Base-by-base conservation (phyloP, 2,329 filamentous ascomycete genomes). In the Coleophoma cylindrospora region DNA sequence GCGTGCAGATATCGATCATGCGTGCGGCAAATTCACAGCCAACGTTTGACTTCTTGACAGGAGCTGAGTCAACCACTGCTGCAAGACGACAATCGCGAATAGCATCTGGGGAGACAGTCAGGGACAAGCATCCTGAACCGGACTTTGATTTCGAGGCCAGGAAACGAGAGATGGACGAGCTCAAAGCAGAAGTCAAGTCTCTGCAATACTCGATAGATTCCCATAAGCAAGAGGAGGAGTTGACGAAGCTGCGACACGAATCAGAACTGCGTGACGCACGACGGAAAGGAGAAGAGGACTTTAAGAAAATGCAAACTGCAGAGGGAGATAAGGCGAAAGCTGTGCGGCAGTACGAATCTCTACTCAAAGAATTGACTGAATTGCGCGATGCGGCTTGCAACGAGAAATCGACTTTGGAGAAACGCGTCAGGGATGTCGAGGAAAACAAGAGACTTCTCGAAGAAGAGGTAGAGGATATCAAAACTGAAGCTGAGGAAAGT, bases 141-240 rank as follows among this genome's bases (percentile, higher is more conserved):
- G 60, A 63, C 10, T 47, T 56, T 13, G 59, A 61, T 14, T 46
- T 47, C 0, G 58, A 64, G 22, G 60, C 54, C 45, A 54, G 54
- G 11, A 56, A 54, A 2, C 51, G 54, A 32, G 61, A 55, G 64
- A 66, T 85, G 81, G 91, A 97, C 62, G 86, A 91, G 56, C 76
- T 97, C 22, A 91, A 92, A 63, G 89, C 92, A 2, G 90, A 96
- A 68, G 75, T 97, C 40, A 94, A 91, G 54, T 89, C 90, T 0
- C 74, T 96, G 46, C 86, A 85, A 54, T 99, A 96, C 70, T 89
- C 92, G 51, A 77, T 96, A 57, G 88, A 91, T 61, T 92, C 88
- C 15, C 74, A 89, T 48, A 91, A 92, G 61, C 89, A 96, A 59
- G 92, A 97, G 63, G 86, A 88, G 59, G 90, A 95, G 51, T 80